Percentiles rank a stretch among this genome's conserved stretches.
Evolutionary conservation across 495 filamentous ascomycete genomes (phyloP).

Genomic region (Ascobolus immersus): DNA sequence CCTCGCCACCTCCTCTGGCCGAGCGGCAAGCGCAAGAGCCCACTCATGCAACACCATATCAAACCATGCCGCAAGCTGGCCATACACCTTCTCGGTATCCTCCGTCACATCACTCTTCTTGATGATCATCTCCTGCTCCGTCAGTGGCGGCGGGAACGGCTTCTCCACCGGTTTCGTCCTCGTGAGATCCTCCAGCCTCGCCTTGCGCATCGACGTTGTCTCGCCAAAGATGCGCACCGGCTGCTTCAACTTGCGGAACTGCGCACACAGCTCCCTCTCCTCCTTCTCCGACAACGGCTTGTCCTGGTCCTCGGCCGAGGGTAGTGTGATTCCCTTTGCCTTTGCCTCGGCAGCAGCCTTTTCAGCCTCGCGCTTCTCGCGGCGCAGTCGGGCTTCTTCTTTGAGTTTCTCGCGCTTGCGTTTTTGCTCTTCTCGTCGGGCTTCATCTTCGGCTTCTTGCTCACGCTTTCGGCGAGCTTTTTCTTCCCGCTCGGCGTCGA

Average conservation of each 20-base stretch:
- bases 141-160: conserved; percentile 38
- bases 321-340: neutral
- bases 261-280: conserved; percentile 26
- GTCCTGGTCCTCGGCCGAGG: conserved; percentile 19
- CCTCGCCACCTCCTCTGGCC: conserved; percentile 34
- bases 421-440: conserved; percentile 38
- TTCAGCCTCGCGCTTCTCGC: conserved; percentile 33
- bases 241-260: conserved; percentile 44
- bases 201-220: conserved; percentile 34
- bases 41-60: conserved; percentile 76
- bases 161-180: conserved; percentile 36
- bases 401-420: conserved; percentile 58
- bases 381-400: conserved; percentile 41
- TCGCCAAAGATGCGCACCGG: conserved; percentile 65
- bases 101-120: conserved; percentile 28
- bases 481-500: conserved; percentile 41
- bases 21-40: conserved; percentile 48
- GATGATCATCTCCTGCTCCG: conserved; percentile 72
- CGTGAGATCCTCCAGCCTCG: conserved; percentile 16
- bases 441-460: conserved; percentile 63
- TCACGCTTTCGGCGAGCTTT: conserved; percentile 53
- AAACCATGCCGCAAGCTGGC: conserved; percentile 81
- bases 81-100: conserved; percentile 37
- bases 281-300: conserved; percentile 40
- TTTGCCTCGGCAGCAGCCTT: conserved; percentile 16